A percentile compares a stretch with the other conserved stretches of the same genome.
Conservation (phyloP, 202 grass and related monocot species). For the Setaria viridis region DNA sequence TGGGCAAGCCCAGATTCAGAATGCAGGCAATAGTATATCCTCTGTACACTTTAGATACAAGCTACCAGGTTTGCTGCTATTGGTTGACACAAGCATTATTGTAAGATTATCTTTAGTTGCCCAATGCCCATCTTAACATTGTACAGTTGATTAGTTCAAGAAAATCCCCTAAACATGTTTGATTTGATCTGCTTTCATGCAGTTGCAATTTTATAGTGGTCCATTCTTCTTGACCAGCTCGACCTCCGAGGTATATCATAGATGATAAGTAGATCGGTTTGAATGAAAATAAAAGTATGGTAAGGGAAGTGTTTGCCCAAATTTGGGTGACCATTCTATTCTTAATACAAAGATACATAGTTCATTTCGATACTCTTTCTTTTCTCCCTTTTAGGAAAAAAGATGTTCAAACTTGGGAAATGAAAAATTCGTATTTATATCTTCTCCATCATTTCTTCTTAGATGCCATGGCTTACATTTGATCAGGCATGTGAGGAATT, state of each 20-base stretch:
- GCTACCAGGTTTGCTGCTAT: slow-evolving; percentile 25
- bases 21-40: slow-evolving; percentile 52
- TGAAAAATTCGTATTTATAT: neutral
- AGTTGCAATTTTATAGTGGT: slow-evolving; percentile 2
- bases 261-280: slow-evolving; percentile 10
- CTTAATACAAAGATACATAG: neutral
- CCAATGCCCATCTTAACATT: slow-evolving; percentile 32
- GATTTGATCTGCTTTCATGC: slow-evolving; percentile 42
- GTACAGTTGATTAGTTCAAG: slow-evolving; percentile 43
- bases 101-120: slow-evolving; percentile 41
- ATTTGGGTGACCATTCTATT: neutral
- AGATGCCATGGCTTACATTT: neutral
- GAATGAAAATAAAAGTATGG: slow-evolving; percentile 15
- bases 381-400: neutral
- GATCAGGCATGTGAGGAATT: neutral
- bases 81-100: slow-evolving; percentile 43
- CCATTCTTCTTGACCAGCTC: slow-evolving; percentile 48
- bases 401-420: slow-evolving; percentile 5
- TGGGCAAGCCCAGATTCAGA: slow-evolving; percentile 48
- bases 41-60: slow-evolving; percentile 40
- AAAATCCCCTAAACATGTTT: slow-evolving; percentile 35
- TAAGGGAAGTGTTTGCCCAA: neutral
- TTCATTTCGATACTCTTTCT: neutral
- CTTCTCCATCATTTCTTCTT: neutral
- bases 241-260: slow-evolving; percentile 26